These are phyloP conservation scores for Glycine soja DNA, from an alignment of 306 rosid species.

Conservation along the genomic window DNA sequence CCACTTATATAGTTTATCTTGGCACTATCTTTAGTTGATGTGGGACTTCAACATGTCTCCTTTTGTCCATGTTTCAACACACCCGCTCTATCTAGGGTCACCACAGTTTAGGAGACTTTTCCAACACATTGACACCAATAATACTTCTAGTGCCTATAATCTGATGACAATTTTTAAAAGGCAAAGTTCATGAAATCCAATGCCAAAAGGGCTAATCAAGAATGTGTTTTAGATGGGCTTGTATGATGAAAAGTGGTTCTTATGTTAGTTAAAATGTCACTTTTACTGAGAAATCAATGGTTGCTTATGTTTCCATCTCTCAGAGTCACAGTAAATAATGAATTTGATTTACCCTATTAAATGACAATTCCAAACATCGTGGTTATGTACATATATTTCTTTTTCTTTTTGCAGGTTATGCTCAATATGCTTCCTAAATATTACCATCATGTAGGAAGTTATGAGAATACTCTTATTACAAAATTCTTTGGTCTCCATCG, in stretches of 20 bases:
- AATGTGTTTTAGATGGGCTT: background rate
- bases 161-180: slow-evolving; percentile 4
- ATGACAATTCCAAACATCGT: slow-evolving; percentile 27
- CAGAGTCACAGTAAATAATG: background rate
- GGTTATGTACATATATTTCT: slow-evolving; percentile 8
- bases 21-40: no score
- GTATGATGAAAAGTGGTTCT: background rate
- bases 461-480: slow-evolving; percentile 94
- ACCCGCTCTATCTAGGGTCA: no score
- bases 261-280: background rate
- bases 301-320: slow-evolving; percentile 12
- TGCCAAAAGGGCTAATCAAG: slow-evolving; percentile 20
- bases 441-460: slow-evolving; percentile 72
- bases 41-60: no score
- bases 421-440: slow-evolving; percentile 93
- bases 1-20: no score
- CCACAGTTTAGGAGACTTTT: no score
- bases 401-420: slow-evolving; percentile 64
- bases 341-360: slow-evolving; percentile 4
- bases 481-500: slow-evolving; percentile 93
- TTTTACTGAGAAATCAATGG: background rate
- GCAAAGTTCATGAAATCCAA: slow-evolving; percentile 11
- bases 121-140: background rate
- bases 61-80: no score
- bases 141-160: slow-evolving; percentile 15